Conservation (phyloP, 768 basidiomycete genomes). For the Amanita muscaria region DNA sequence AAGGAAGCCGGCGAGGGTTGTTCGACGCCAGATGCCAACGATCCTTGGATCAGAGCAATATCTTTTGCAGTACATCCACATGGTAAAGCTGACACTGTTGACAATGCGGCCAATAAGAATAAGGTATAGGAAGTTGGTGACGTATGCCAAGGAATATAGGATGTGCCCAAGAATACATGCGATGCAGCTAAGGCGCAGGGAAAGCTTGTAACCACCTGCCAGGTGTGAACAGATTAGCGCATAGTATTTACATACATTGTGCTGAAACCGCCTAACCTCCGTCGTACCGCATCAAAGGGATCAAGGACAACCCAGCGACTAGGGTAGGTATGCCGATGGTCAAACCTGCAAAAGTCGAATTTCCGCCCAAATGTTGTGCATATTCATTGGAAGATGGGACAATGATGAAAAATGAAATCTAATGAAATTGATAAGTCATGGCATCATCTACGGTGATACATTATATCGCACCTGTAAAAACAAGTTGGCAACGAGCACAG, state of each 20-base stretch:
- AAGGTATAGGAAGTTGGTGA: conserved; percentile 50
- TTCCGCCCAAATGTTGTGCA: conserved; percentile 53
- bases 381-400: conserved; percentile 61
- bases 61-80: conserved; percentile 61
- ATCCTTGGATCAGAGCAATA: conserved; percentile 67
- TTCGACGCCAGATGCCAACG: conserved; percentile 56
- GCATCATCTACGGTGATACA: neutral
- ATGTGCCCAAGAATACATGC: conserved; percentile 47
- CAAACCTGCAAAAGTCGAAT: conserved; percentile 62
- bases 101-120: conserved; percentile 64
- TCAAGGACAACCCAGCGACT: conserved; percentile 47
- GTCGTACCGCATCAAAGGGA: conserved; percentile 49
- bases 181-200: conserved; percentile 47
- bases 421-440: neutral
- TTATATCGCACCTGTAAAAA: conserved; percentile 10
- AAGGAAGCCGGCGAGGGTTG: conserved; percentile 52
- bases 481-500: conserved; percentile 4
- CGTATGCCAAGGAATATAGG: conserved; percentile 55
- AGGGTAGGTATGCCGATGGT: conserved; percentile 61
- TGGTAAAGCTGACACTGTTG: conserved; percentile 48
- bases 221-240: conserved; percentile 63
- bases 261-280: conserved; percentile 30
- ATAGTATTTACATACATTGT: conserved; percentile 61
- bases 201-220: conserved; percentile 44
- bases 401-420: conserved; percentile 64